A percentile compares a stretch with the other conserved stretches of the same genome.
phyloP scores from a whole-genome alignment of 2,329 filamentous ascomycete genomes.

The Parastagonospora nodorum region DNA sequence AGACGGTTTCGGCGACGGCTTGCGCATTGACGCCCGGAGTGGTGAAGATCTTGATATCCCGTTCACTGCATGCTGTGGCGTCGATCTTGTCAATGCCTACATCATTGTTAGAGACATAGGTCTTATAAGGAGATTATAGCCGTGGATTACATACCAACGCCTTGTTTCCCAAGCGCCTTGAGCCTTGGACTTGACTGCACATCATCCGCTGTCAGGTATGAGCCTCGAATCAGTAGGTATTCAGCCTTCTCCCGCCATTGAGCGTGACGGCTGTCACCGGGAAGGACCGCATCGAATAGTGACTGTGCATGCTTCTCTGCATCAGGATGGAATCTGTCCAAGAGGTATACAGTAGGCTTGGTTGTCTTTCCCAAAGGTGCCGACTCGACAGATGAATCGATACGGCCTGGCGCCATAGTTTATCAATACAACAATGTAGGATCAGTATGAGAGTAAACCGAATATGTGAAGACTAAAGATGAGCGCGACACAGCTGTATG shows the following conservation, averaged over 20 bases:
- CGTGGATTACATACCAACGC: conserved; percentile 44
- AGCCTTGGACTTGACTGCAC: conserved; percentile 45
- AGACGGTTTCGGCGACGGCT: conserved; percentile 49
- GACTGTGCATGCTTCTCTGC: conserved; percentile 44
- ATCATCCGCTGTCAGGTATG: conserved; percentile 47
- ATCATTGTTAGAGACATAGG: not conserved
- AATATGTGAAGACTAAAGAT: not conserved
- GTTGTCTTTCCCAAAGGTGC: not conserved
- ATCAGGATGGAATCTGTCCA: conserved; percentile 48
- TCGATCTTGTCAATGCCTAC: conserved; percentile 53
- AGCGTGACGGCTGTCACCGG: conserved; percentile 39
- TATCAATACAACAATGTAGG: not conserved
- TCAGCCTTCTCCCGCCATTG: conserved; percentile 51
- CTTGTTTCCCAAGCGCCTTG: conserved; percentile 54
- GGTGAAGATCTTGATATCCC: conserved; percentile 53
- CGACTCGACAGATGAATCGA: conserved; percentile 5
- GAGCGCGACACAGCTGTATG: not conserved
- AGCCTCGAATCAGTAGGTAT: conserved; percentile 48
- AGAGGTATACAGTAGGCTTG: conserved; percentile 49
- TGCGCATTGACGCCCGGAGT: conserved; percentile 54
- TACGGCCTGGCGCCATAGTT: conserved; percentile 14
- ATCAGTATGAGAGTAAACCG: not conserved
- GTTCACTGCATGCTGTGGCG: conserved; percentile 43
- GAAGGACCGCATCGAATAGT: conserved; percentile 49
- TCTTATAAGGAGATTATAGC: no score